Base-by-base conservation (phyloP, 805 yeast species). In the Sugiyamaella chiloensis region DNA sequence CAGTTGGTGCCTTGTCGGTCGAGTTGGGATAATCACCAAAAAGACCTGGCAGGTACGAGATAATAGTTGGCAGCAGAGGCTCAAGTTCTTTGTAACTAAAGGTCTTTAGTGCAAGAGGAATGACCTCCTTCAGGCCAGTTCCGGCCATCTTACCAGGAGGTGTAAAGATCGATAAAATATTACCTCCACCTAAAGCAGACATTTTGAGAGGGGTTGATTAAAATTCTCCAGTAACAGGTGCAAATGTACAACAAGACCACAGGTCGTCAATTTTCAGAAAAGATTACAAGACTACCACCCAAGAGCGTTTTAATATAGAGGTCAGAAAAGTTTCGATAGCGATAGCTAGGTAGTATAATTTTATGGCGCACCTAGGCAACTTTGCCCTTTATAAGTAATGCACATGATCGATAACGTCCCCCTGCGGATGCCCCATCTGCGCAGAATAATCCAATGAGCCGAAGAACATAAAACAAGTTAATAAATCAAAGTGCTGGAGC, bases 1-100 rank as follows among this genome's bases (percentile, higher is more conserved):
- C 78, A 47, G 75, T 67, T 2, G 89, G 89, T 1, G 79, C 87
- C 9, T 71, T 60, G 62, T 85, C 91, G 11, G 57, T 61, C 19
- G 39, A 39, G 21, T 58, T 57, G 2, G 88, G 87, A 58, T 82
- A 85, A 5, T 78, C 78, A 7, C 90, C 90, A 65, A 82, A 83
- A 11, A 62, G 35, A 7, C 62, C 65, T 2, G 64, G 64, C 35
- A 81, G 36, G 7, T 58, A 60, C 2, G 59, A 32, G 5, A 60
- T 40, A n/a, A 55, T 55, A 6, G 34, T 43, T 11, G 41, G 27
- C 9, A 51, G 27, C 17, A 63, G 16, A 1, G 27, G 52, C 4
- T 55, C 52, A 8, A 46, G 44, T 7, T 54, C 46, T 14, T 54
- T 46, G 3, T 45, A 42, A n/a, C 44, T 45, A 20, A 52, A 46